phyloP scores from a whole-genome alignment of 1,284 basidiomycete genomes.

The Sanghuangporus baumii region DNA sequence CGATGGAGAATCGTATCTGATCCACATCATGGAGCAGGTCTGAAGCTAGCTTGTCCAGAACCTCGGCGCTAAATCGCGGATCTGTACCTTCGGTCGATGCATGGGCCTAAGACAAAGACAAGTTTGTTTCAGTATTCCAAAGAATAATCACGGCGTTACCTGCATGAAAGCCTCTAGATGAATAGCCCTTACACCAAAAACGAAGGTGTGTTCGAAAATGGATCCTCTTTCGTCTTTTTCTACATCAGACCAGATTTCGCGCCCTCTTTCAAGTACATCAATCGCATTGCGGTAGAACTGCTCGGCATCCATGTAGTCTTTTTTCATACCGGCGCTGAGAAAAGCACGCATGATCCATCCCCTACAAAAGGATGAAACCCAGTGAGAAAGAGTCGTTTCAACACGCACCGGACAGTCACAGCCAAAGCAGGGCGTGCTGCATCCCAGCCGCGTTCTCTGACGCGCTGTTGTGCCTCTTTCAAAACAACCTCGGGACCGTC shows the following conservation, averaged over 20 bases:
- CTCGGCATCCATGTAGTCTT: conserved; percentile 16
- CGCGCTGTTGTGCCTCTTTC: conserved; percentile 23
- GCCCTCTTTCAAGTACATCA: conserved; percentile 19
- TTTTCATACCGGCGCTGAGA: conserved; percentile 15
- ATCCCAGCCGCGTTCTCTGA: conserved; percentile 26
- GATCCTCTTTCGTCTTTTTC: conserved; percentile 16
- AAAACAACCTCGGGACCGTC: conserved; percentile 24
- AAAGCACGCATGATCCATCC: conserved; percentile 27
- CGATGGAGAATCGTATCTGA: background rate
- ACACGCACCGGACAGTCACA: conserved; percentile 27
- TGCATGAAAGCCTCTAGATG: conserved; percentile 17
- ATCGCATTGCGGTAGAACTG: conserved; percentile 19
- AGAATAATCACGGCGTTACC: background rate
- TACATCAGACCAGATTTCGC: conserved; percentile 18
- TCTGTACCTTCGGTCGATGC: background rate
- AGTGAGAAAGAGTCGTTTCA: background rate
- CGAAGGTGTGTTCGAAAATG: conserved; percentile 20
- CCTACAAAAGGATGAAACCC: conserved; percentile 15
- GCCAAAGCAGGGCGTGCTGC: conserved; percentile 27
- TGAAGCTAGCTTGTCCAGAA: conserved; percentile 9
- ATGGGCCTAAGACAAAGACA: background rate
- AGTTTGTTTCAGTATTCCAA: background rate
- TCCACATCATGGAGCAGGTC: conserved; percentile 14
- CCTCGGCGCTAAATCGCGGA: conserved; percentile 3
- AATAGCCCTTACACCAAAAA: conserved; percentile 18